Evolutionary conservation across 2,329 filamentous ascomycete species (phyloP).

Genomic region (Alternaria postmessia): DNA sequence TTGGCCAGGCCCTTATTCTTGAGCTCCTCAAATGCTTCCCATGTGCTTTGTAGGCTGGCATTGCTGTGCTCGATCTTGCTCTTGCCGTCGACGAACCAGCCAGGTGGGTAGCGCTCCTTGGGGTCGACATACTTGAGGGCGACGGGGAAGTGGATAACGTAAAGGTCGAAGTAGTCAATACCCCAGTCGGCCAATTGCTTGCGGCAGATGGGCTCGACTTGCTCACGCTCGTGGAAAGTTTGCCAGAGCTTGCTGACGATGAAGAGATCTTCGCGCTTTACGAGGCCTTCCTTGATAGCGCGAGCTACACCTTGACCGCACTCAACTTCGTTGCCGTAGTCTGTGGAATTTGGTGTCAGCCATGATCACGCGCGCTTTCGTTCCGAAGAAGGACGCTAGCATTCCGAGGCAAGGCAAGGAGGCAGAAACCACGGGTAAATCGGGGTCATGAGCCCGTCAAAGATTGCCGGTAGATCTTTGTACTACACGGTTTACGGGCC

Average conservation of each 20-base stretch:
- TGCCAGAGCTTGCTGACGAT: slow-evolving; percentile 95
- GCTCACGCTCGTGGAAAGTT: slow-evolving; percentile 83
- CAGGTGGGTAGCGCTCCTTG: slow-evolving; percentile 47
- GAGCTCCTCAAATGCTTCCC: slow-evolving; percentile 54
- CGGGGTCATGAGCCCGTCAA: slow-evolving; percentile 14
- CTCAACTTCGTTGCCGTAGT: slow-evolving; percentile 52
- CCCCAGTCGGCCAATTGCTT: slow-evolving; percentile 55
- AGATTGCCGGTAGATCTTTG: slow-evolving; percentile 1
- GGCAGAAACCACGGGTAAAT: slow-evolving; percentile 32
- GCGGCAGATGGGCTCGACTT: slow-evolving; percentile 78
- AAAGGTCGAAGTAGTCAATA: slow-evolving; percentile 52
- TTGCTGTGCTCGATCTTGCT: slow-evolving; percentile 50
- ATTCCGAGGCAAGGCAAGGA: slow-evolving; percentile 26
- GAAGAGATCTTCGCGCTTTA: slow-evolving; percentile 76
- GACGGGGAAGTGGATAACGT: slow-evolving; percentile 87
- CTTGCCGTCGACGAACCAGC: slow-evolving; percentile 46
- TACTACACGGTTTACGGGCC: slow-evolving; percentile 7
- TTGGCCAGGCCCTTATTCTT: slow-evolving; percentile 45
- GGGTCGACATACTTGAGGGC: slow-evolving; percentile 68
- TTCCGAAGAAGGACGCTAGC: slow-evolving; percentile 21
- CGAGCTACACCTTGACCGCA: slow-evolving; percentile 48
- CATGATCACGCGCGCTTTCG: neutral
- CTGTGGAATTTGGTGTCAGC: slow-evolving; percentile 23
- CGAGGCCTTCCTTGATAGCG: slow-evolving; percentile 50
- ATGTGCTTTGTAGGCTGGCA: slow-evolving; percentile 47